phyloP scores from a whole-genome alignment of 2,329 filamentous ascomycete species.

The Aspergillus niger region DNA sequence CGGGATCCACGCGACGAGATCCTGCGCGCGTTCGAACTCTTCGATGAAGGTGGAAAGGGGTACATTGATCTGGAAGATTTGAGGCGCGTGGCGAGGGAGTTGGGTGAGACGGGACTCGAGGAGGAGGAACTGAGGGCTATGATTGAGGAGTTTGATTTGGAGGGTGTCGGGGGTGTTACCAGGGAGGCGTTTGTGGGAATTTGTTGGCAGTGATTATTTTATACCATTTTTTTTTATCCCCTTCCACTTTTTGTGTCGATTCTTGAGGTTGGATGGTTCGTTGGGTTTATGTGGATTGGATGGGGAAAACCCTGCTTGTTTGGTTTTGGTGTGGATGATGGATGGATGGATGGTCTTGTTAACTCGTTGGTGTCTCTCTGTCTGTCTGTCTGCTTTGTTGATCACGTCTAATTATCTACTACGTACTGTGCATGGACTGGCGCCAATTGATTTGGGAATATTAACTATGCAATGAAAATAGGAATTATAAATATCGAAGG shows the following conservation, averaged over 20 bases:
- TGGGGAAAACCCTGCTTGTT: no score
- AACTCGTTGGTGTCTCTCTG: no score
- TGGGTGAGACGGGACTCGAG: constrained; percentile 83
- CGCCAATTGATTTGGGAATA: background rate
- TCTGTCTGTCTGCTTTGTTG: no score
- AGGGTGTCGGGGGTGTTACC: constrained; percentile 78
- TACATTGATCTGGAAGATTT: constrained; percentile 88
- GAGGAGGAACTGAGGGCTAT: constrained; percentile 92
- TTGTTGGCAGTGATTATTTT: constrained; percentile 54
- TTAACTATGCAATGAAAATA: background rate
- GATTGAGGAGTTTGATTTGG: constrained; percentile 97
- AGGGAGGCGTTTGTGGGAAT: constrained; percentile 68
- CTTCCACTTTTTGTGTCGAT: background rate
- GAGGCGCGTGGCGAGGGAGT: constrained; percentile 80
- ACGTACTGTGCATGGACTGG: no score
- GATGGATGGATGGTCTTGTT: no score
- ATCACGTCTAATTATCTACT: no score
- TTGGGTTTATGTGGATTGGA: no score
- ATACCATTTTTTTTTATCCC: background rate
- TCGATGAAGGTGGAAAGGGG: constrained; percentile 90
- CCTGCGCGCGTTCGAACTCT: constrained; percentile 84
- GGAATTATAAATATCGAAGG: no score
- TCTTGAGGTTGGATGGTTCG: background rate
- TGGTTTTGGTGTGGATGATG: no score
- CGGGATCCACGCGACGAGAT: constrained; percentile 92